Evolutionary conservation across 495 filamentous ascomycete species (phyloP).

Genomic region (Talaromyces nanjingensis): DNA sequence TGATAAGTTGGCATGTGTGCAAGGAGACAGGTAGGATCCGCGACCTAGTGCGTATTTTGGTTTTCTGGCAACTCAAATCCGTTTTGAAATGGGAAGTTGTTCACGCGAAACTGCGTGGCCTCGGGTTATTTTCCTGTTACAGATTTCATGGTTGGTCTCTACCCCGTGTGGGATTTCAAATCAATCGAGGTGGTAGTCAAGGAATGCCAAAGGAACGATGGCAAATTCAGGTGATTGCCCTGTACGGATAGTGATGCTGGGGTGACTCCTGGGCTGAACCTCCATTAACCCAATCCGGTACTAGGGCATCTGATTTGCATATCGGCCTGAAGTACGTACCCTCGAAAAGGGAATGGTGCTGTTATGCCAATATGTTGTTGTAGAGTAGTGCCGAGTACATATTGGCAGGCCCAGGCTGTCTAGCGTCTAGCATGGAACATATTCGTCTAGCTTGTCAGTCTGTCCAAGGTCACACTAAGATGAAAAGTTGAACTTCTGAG

Average conservation of each 20-base stretch:
- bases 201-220: not conserved
- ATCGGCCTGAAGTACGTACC: not conserved
- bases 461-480: not conserved
- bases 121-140: not conserved
- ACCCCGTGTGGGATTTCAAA: not conserved
- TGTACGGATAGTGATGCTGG: not conserved
- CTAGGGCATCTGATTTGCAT: not conserved
- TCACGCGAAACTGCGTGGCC: not conserved
- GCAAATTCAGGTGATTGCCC: not conserved
- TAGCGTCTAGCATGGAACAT: not conserved
- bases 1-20: not conserved
- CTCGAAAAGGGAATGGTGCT: not conserved
- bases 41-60: not conserved
- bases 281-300: not conserved
- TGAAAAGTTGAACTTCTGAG: not conserved
- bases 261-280: not conserved
- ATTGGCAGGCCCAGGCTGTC: not conserved
- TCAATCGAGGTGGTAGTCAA: not conserved
- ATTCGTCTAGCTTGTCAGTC: not conserved
- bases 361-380: not conserved
- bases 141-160: not conserved
- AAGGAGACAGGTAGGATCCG: not conserved
- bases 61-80: not conserved
- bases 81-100: not conserved
- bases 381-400: not conserved